Evolutionary conservation across 2,329 filamentous ascomycete genomes (phyloP), one percentile per base, ranked within the genome.

Genomic region (Trichoderma asperellum): DNA sequence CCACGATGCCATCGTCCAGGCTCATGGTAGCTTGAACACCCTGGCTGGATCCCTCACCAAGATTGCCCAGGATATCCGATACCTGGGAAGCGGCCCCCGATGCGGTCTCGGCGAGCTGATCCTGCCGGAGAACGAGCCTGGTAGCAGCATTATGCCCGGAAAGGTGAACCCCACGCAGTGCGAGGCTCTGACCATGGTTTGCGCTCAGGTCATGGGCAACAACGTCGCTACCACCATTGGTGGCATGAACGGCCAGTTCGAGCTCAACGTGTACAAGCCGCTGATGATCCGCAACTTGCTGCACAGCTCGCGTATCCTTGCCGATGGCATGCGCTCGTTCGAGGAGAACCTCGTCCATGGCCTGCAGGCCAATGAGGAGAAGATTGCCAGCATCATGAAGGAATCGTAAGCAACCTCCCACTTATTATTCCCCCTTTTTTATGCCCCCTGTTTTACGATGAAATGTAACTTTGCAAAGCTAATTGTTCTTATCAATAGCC

Each of bases 81-180:
- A 97, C 85, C 92, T 98, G 64, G 96, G 96, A 76, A 97, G 93
- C 74, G 96, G 96, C 18, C 96, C 96, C 68, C 93, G 96, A 70
- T 98, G 96, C 82, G 96, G 96, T 77, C 91, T 98, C 27, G 95
- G 94, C 74, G 96, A 99, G 85, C 88, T 99, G 72, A 88, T 88
- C 77, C 89, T 99, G 63, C 96, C 96, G 32, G 96, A 99, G 85
- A 99, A 99, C 84, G 96, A 99, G 86, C 96, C 96, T 40, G 95
- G 95, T 73, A 96, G 92, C 78, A 96, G 92, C 75, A 98, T 99
- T 86, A 99, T 99, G 96, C 96, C 96, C 56, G 96, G 96, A 78
- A 99, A 99, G 86, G 96, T 99, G 80, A 99, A 99, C 86, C 96
- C 96, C 37, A 99, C 96, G 37, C 96, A 99, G 84, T 97, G 94